A percentile compares a stretch with the other conserved stretches of the same genome.
phyloP scores from a whole-genome alignment of 768 basidiomycete species.

The Daedalea quercina region DNA sequence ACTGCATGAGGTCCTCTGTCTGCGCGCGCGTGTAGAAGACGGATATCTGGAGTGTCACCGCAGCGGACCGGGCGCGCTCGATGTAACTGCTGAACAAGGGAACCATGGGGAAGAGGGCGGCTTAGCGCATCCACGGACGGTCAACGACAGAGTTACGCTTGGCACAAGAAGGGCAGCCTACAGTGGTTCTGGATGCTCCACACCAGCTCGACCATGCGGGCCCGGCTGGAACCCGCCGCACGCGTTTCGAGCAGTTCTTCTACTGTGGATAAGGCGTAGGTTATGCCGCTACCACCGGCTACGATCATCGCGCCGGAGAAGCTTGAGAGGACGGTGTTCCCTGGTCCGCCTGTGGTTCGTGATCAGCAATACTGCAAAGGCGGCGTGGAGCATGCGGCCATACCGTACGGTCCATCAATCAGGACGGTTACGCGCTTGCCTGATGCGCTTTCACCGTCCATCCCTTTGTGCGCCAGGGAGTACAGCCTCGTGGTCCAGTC shows the following conservation, averaged over 20 bases:
- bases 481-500: constrained; percentile 42
- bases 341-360: constrained; percentile 28
- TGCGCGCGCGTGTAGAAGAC: constrained; percentile 38
- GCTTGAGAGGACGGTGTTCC: constrained; percentile 40
- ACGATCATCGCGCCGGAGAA: constrained; percentile 49
- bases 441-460: constrained; percentile 24
- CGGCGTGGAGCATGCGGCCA: background rate
- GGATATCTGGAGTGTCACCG: constrained; percentile 29
- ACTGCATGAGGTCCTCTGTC: constrained; percentile 11
- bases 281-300: constrained; percentile 56
- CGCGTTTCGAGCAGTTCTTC: constrained; percentile 38
- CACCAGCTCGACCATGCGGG: constrained; percentile 43
- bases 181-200: constrained; percentile 44
- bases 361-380: no score
- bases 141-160: constrained; percentile 10
- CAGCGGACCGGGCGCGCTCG: constrained; percentile 20
- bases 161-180: constrained; percentile 19
- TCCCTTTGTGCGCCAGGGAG: constrained; percentile 30
- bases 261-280: constrained; percentile 43
- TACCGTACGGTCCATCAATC: constrained; percentile 51
- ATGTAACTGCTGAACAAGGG: constrained; percentile 32
- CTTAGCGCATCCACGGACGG: constrained; percentile 12
- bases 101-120: constrained; percentile 31
- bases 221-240: constrained; percentile 26
- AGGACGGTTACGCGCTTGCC: constrained; percentile 28